Evolutionary conservation across 2,329 filamentous ascomycete species (phyloP), one percentile per base, ranked within the genome.

Genomic region (Fusarium coffeatum): DNA sequence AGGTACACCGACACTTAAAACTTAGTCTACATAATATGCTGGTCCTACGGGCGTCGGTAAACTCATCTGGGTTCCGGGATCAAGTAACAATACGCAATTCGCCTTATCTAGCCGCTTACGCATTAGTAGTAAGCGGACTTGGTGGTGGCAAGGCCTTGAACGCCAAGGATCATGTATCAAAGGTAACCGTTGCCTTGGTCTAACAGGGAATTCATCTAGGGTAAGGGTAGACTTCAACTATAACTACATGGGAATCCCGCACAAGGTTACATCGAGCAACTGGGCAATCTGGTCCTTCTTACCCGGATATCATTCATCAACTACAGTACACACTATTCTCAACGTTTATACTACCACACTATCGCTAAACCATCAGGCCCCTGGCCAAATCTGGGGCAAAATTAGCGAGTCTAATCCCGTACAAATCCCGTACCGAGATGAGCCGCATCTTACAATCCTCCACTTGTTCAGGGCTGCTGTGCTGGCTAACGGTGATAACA

Each of bases 401-500:
- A 34, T 57, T 51, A 4, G 66, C 60, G 27, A 69, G 55, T 45
- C 55, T 66, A 28, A 69, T 69, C 7, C 66, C 66, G 22, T 69
- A 66, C 18, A 55, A 20, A 50, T 69, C 66, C 34, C 51, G 40
- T 12, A 69, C 37, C 15, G 41, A 15, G 18, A 51, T n/a, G 25
- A 69, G 61, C 32, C 60, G 49, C n/a, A 28, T n/a, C 20, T 62
- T 55, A 11, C 43, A 56, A 15, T 55, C 30, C 11, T 47, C 41
- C 4, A 57, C 41, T 16, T 69, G 66, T 6, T 59, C 40, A 7
- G 48, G 42, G 28, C 7, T 69, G 9, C 60, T 69, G 3, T 62
- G 43, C 4, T 40, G 53, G 9, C 54, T 69, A 22, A 27, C 45
- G 6, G 62, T 55, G 8, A 64, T 40, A 11, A 66, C 28, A 22